Evolutionary conservation across 176 grass and related monocot species (phyloP), one percentile per base, ranked within the genome.

Genomic region (Oryza meridionalis): DNA sequence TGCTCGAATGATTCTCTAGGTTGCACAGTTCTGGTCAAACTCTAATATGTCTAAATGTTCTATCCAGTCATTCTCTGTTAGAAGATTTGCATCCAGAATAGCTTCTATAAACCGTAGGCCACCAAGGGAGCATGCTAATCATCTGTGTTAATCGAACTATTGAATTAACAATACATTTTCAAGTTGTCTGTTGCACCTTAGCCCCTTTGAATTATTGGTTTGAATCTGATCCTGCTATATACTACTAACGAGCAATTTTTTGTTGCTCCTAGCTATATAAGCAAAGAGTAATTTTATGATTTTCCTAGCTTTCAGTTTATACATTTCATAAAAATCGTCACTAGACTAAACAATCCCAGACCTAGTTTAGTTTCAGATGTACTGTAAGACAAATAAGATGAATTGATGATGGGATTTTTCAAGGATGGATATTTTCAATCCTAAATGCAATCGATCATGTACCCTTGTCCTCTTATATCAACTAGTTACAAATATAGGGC

Each of bases 1-100:
- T 24, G 2, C n/a, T 11, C 9, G 24, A 0, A 62, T 62, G 58
- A 62, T 62, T 62, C n/a, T 62, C 58, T 62, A 12, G 47, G 2
- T 45, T 40, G 44, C 19, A 1, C 38, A 55, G 35, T 38, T 76
- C 16, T 76, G n/a, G 69, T 76, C 80, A 11, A 24, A 45, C 75
- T 85, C 31, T 72, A 17, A 55, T 83, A 69, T 71, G 21, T 40
- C 42, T 22, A 49, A 73, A 61, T 75, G 13, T 21, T 3, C 70
- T 24, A 17, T 29, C 16, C 5, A 21, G 22, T 55, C 24, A 35
- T 77, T 76, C 40, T 82, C 14, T 49, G 43, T n/a, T 42, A 43
- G 17, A 69, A 40, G 11, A 67, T 82, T 43, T 21, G 58, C 6
- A 1, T 35, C 22, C 25, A 19, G 19, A 61, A 62, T 62, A 21